These are phyloP conservation scores for Rhizodiscina lignyota DNA, from an alignment of 495 filamentous ascomycete species.

Conservation along the genomic window DNA sequence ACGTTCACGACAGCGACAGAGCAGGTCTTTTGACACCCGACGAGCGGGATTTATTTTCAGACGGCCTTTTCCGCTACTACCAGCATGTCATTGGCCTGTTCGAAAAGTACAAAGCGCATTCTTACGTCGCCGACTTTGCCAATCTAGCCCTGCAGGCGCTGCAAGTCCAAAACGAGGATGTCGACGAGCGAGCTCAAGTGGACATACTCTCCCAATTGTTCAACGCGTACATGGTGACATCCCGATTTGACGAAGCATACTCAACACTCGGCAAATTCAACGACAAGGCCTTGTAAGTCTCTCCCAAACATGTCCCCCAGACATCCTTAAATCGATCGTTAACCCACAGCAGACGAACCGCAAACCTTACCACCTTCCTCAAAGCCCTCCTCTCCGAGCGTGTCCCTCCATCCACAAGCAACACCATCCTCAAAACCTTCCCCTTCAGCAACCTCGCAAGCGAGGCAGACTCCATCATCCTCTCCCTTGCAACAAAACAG, in stretches of 20 bases:
- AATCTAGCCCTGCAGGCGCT: conserved; percentile 48
- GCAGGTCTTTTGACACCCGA: conserved; percentile 45
- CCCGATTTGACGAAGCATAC: conserved; percentile 61
- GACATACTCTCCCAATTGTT: background rate
- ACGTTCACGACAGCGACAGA: conserved; percentile 24
- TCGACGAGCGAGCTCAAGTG: no score
- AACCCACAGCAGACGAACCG: conserved; percentile 28
- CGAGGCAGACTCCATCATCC: conserved; percentile 61
- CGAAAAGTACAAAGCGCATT: conserved; percentile 55
- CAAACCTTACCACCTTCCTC: conserved; percentile 48
- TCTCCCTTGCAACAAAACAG: conserved; percentile 40
- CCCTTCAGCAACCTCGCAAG: conserved; percentile 61
- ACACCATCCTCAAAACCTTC: conserved; percentile 48
- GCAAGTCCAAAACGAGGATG: conserved; percentile 1
- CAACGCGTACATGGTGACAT: background rate
- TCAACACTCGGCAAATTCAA: conserved; percentile 56
- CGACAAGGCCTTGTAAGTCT: conserved; percentile 38
- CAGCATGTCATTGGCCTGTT: conserved; percentile 71
- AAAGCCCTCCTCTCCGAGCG: conserved; percentile 55
- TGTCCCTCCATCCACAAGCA: conserved; percentile 35
- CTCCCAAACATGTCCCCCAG: no score
- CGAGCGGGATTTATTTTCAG: conserved; percentile 54
- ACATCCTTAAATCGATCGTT: no score
- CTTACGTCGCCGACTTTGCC: conserved; percentile 73
- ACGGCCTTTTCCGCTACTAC: conserved; percentile 70